phyloP scores from a whole-genome alignment of 352 stramenopile species.

The Phytopythium kandeliae region DNA sequence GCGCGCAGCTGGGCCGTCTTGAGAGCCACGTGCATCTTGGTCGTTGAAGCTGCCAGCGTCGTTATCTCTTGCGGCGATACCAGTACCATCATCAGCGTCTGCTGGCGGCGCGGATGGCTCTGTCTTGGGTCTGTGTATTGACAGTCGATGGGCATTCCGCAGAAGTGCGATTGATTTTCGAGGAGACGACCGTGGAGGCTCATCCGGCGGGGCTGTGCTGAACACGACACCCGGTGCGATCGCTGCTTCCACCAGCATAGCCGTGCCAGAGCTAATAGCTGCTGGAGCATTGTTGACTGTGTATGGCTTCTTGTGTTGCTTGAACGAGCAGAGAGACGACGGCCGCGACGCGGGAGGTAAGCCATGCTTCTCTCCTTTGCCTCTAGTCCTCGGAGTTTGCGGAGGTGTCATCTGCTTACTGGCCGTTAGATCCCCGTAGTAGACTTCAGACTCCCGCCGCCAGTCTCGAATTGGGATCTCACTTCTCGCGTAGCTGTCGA shows the following conservation, averaged over 20 bases:
- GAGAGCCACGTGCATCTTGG: background rate
- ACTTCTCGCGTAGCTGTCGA: constrained; percentile 2
- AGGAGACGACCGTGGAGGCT: constrained; percentile 19
- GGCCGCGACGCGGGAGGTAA: background rate
- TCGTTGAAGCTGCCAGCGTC: background rate
- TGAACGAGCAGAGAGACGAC: constrained; percentile 4
- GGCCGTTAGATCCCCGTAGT: background rate
- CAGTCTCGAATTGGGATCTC: constrained; percentile 2
- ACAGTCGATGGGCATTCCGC: constrained; percentile 16
- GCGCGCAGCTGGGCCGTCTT: background rate
- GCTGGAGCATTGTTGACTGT: background rate
- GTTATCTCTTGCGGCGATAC: background rate
- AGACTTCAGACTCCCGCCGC: background rate
- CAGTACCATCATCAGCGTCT: background rate
- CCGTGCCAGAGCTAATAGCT: background rate
- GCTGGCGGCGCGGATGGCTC: background rate
- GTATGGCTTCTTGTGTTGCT: constrained; percentile 1
- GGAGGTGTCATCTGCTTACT: background rate
- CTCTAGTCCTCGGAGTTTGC: constrained; percentile 1
- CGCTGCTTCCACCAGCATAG: background rate
- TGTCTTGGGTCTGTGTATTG: background rate
- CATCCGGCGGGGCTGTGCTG: constrained; percentile 22
- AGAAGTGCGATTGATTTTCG: constrained; percentile 29
- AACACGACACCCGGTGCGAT: constrained; percentile 30
- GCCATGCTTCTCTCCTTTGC: background rate